Evolutionary conservation across 164 flowering plant genomes (phyloP).

Genomic region (Santalum album): DNA sequence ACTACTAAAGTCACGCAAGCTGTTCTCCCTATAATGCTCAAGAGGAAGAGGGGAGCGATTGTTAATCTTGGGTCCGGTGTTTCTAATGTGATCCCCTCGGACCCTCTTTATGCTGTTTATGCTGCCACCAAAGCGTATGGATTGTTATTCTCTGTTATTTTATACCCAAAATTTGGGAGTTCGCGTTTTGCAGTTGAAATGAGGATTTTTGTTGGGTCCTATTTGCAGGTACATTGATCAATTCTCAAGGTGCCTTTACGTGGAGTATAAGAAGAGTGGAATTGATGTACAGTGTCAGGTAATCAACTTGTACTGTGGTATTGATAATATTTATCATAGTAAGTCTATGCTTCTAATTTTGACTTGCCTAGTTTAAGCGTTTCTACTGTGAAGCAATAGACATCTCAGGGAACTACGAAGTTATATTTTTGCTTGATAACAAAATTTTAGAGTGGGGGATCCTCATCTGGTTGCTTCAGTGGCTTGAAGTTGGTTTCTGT

Average conservation of each 20-base stretch:
- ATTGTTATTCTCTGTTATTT: not conserved
- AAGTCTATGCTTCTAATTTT: too few species aligned
- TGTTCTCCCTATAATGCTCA: slow-evolving; percentile 67
- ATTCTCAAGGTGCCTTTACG: slow-evolving; percentile 33
- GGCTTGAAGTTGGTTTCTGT: too few species aligned
- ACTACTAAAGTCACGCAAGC: slow-evolving; percentile 75
- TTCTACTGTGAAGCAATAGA: too few species aligned
- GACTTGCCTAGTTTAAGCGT: too few species aligned
- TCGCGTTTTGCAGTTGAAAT: not conserved
- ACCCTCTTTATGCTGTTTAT: slow-evolving; percentile 83
- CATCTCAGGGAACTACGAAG: too few species aligned
- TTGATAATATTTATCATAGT: not conserved
- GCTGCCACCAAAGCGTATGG: slow-evolving; percentile 78
- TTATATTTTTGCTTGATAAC: too few species aligned
- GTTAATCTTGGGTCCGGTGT: slow-evolving; percentile 90
- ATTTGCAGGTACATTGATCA: slow-evolving; percentile 35
- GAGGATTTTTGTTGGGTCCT: not conserved
- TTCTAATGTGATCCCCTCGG: slow-evolving; percentile 69
- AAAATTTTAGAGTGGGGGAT: too few species aligned
- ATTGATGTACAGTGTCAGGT: slow-evolving; percentile 56
- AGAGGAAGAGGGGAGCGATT: slow-evolving; percentile 86
- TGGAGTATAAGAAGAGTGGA: slow-evolving; percentile 37
- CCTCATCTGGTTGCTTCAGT: too few species aligned
- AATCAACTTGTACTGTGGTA: too few species aligned
- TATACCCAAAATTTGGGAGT: not conserved